These are phyloP conservation scores for Linum tenue DNA, from an alignment of 345 rosid species.

Conservation along the genomic window DNA sequence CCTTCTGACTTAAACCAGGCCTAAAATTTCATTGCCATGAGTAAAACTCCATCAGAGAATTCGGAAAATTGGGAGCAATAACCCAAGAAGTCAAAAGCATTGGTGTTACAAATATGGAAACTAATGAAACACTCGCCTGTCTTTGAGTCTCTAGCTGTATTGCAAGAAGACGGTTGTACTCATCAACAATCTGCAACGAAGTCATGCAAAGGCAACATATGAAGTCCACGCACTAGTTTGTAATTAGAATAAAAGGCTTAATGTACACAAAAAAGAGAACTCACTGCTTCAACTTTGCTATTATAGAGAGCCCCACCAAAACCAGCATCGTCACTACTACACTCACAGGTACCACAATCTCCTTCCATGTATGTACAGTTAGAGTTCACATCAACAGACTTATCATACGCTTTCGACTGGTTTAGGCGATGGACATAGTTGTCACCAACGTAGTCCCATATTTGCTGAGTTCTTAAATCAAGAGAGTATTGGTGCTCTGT, in stretches of 20 bases:
- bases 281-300: slow-evolving; percentile 92
- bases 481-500: slow-evolving; percentile 85
- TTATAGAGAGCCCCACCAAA: slow-evolving; percentile 59
- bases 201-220: slow-evolving; percentile 5
- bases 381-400: slow-evolving; percentile 46
- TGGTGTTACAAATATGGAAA: background rate
- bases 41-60: background rate
- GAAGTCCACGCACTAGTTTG: background rate
- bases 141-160: slow-evolving; percentile 70
- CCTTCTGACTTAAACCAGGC: background rate
- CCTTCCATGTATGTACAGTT: slow-evolving; percentile 52
- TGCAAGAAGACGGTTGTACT: slow-evolving; percentile 81
- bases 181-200: slow-evolving; percentile 54
- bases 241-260: background rate
- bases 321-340: slow-evolving; percentile 62
- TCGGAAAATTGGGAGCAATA: background rate
- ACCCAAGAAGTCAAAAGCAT: background rate
- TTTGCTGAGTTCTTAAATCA: slow-evolving; percentile 80
- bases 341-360: slow-evolving; percentile 56
- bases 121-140: slow-evolving; percentile 39
- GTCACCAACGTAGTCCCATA: slow-evolving; percentile 98
- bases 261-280: slow-evolving; percentile 9
- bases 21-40: background rate
- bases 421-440: slow-evolving; percentile 82
- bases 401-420: slow-evolving; percentile 83